These are phyloP conservation scores for Blakeslea trispora DNA, from an alignment of 371 early-diverging fungal genomes.

Conservation along the genomic window DNA sequence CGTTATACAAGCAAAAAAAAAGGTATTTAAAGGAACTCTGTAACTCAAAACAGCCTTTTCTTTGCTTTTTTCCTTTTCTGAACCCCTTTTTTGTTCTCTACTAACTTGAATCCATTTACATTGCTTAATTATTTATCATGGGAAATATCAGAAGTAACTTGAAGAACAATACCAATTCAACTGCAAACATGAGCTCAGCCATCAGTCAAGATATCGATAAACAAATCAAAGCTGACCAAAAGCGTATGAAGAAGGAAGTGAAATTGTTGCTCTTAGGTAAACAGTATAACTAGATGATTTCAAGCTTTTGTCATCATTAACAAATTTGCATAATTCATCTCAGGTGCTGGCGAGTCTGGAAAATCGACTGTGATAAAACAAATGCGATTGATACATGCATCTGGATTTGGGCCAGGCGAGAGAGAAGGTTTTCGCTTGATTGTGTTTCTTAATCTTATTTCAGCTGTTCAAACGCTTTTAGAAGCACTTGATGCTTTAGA, in stretches of 20 bases:
- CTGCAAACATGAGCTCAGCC: slow-evolving; percentile 3
- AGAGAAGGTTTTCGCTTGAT: slow-evolving; percentile 83
- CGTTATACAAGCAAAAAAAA: too few relatives aligned
- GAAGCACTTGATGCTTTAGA: slow-evolving; percentile 76
- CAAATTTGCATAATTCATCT: too few relatives aligned
- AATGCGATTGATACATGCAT: slow-evolving; percentile 93
- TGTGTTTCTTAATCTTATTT: slow-evolving; percentile 84
- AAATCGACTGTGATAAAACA: slow-evolving; percentile 96
- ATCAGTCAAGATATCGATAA: slow-evolving; percentile 79
- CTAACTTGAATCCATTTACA: neutral
- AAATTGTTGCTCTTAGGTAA: slow-evolving; percentile 88
- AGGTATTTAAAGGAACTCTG: neutral
- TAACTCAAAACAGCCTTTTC: too few relatives aligned
- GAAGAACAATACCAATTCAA: slow-evolving; percentile 8
- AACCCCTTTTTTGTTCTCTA: slow-evolving; percentile 3
- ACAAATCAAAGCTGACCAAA: slow-evolving; percentile 75
- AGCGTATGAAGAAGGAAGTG: slow-evolving; percentile 76
- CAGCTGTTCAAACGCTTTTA: slow-evolving; percentile 84
- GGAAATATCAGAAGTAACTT: slow-evolving; percentile 24
- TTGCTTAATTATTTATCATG: slow-evolving; percentile 16
- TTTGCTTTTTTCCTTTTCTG: slow-evolving; percentile 12
- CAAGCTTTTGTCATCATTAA: too few relatives aligned
- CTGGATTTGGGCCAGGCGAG: slow-evolving; percentile 83
- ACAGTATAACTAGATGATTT: too few relatives aligned
- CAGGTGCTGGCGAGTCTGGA: slow-evolving; percentile 97